Evolutionary conservation across 2,329 filamentous ascomycete species (phyloP).

Genomic region (Falciphora oryzae): DNA sequence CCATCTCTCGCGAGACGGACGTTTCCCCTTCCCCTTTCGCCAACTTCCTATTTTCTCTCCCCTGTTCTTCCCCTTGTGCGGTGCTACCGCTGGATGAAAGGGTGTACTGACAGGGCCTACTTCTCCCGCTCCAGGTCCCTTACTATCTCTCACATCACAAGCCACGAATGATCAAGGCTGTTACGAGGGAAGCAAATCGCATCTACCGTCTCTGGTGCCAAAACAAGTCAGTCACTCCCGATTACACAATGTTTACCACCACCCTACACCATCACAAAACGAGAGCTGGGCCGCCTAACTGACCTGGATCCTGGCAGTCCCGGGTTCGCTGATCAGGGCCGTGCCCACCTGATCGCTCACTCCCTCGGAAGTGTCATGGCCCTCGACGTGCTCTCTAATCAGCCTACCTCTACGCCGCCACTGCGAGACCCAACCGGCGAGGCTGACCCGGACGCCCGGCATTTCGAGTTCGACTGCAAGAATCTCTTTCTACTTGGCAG

Average conservation of each 20-base stretch:
- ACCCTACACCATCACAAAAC: neutral
- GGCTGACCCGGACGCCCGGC: constrained; percentile 36
- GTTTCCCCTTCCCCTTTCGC: too few relatives aligned
- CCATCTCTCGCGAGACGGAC: too few relatives aligned
- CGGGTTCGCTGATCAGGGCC: constrained; percentile 71
- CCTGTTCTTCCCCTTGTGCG: too few relatives aligned
- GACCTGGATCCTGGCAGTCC: constrained; percentile 32
- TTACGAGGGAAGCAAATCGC: constrained; percentile 85
- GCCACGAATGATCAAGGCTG: constrained; percentile 84
- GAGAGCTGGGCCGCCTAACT: neutral
- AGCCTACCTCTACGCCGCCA: constrained; percentile 66
- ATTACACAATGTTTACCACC: too few relatives aligned
- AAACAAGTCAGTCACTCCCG: constrained; percentile 55
- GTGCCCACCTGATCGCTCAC: constrained; percentile 88
- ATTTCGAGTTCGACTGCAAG: constrained; percentile 88
- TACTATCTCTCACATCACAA: constrained; percentile 98
- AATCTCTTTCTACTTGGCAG: constrained; percentile 88
- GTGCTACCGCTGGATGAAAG: too few relatives aligned
- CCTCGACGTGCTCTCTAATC: constrained; percentile 81
- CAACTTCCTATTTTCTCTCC: too few relatives aligned
- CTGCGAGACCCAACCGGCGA: constrained; percentile 20
- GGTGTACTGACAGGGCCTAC: neutral
- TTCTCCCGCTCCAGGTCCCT: constrained; percentile 36
- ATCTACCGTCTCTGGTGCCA: constrained; percentile 94
- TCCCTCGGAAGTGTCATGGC: constrained; percentile 94